A percentile compares a stretch with the other conserved stretches of the same genome.
Conservation (phyloP, 306 rosid genomes). For the Quercus parvula region DNA sequence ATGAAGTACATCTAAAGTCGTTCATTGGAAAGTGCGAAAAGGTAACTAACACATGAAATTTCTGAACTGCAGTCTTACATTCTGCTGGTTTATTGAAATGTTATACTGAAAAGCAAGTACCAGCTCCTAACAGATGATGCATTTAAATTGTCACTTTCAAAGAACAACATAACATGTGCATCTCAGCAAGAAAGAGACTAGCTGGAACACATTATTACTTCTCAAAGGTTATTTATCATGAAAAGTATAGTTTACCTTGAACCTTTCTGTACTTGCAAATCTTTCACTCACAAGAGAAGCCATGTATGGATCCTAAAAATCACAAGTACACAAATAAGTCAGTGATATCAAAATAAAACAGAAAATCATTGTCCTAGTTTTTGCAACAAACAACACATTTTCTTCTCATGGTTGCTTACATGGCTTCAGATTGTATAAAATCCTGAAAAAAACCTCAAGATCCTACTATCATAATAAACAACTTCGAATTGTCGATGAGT, state of each 20-base stretch:
- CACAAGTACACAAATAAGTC: slow-evolving; percentile 5
- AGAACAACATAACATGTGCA: not conserved
- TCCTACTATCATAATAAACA: too few relatives aligned
- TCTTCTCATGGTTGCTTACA: not conserved
- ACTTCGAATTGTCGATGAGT: too few relatives aligned
- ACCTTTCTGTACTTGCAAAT: slow-evolving; percentile 53
- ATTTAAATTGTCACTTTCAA: not conserved
- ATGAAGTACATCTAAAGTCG: not conserved
- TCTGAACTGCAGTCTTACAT: not conserved
- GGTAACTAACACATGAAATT: not conserved
- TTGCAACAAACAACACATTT: not conserved
- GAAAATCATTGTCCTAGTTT: not conserved
- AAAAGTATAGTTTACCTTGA: slow-evolving; percentile 50
- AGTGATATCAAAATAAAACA: not conserved
- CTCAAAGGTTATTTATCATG: slow-evolving; percentile 7
- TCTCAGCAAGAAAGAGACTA: not conserved
- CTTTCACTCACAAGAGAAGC: slow-evolving; percentile 78
- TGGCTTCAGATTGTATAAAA: not conserved
- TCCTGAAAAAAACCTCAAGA: too few relatives aligned
- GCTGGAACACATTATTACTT: not conserved
- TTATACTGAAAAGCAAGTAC: not conserved
- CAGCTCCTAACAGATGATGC: not conserved
- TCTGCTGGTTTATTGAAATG: not conserved
- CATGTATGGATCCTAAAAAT: slow-evolving; percentile 77
- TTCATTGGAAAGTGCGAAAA: not conserved